Base-by-base conservation (phyloP, 805 yeast genomes). In the Kregervanrija pseudodelftensis region DNA sequence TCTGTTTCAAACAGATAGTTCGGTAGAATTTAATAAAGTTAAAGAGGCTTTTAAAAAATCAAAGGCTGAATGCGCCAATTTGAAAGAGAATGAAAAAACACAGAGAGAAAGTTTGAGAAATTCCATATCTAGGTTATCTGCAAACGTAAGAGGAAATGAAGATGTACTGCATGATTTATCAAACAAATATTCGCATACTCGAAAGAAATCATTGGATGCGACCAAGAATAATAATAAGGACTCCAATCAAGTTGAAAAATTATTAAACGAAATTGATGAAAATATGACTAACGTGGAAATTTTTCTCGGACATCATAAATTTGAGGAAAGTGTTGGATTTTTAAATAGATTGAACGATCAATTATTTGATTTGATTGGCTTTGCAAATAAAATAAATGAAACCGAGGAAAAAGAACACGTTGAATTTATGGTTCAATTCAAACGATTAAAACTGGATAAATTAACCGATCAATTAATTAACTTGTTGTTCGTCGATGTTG, bases 1-100 rank as follows among this genome's bases (percentile, higher is more conserved):
- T 53, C 70, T 80, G 8, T 80, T 74, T 54, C 82, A 76, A 52
- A 80, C 85, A 0, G 85, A 80, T 52, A 63, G 80, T 42, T 58
- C 67, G 47, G 81, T 76, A 52, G 85, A 80, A 55, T 78, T 68
- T 56, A 59, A 68, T 10, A 77, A 74, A 49, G 70, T 85, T 3
- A 63, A 74, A 33, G 71, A 72, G 13, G 77, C 80, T 0, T 76
- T 74, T 45, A 73, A 80, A 51, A 73, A 76, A 53, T 89, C 87
- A 0, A 75, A 75, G 47, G 76, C 75, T 50, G 86, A 80, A 50
- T 52, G 80, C 32, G 65, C 80, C 37, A 81, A 74, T 47, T 73
- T 81, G 3, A 69, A 73, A 11, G 76, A 74, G 42, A 67, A 71
- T 13, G 82, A 79, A 45, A 67, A 64, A 37, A 58, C 66, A 33